A percentile compares a stretch with the other conserved stretches of the same genome.
phyloP scores from a whole-genome alignment of 129 eudicot species.

The Flaveria robusta region DNA sequence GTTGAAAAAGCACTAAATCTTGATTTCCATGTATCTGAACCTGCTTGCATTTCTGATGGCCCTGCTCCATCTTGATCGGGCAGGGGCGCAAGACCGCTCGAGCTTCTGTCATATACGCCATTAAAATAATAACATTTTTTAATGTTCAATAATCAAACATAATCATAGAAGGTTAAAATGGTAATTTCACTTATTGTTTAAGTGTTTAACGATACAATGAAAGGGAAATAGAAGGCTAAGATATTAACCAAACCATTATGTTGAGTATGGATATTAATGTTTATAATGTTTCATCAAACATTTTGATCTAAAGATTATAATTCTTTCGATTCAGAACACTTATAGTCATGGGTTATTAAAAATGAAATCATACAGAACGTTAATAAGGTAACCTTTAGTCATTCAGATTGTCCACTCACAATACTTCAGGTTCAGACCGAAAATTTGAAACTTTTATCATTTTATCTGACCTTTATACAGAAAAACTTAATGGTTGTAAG shows the following conservation, averaged over 20 bases:
- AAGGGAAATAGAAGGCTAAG: too few relatives aligned
- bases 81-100: slow-evolving; percentile 40
- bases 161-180: too few relatives aligned
- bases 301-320: too few relatives aligned
- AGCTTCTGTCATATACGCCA: slow-evolving; percentile 38
- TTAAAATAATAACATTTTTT: background rate
- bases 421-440: background rate
- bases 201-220: too few relatives aligned
- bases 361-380: background rate
- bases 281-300: too few relatives aligned
- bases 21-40: slow-evolving; percentile 71
- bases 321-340: too few relatives aligned
- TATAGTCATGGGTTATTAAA: background rate
- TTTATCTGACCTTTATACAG: background rate
- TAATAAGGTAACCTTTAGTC: background rate
- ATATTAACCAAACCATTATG: too few relatives aligned
- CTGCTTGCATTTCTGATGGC: slow-evolving; percentile 68
- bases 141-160: background rate
- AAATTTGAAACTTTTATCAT: background rate
- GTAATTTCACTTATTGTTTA: too few relatives aligned
- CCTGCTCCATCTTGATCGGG: slow-evolving; percentile 66
- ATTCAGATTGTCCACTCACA: background rate
- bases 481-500: background rate
- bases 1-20: slow-evolving; percentile 70
- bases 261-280: too few relatives aligned